phyloP scores from a whole-genome alignment of 345 rosid genomes.

The Turnera subulata region DNA sequence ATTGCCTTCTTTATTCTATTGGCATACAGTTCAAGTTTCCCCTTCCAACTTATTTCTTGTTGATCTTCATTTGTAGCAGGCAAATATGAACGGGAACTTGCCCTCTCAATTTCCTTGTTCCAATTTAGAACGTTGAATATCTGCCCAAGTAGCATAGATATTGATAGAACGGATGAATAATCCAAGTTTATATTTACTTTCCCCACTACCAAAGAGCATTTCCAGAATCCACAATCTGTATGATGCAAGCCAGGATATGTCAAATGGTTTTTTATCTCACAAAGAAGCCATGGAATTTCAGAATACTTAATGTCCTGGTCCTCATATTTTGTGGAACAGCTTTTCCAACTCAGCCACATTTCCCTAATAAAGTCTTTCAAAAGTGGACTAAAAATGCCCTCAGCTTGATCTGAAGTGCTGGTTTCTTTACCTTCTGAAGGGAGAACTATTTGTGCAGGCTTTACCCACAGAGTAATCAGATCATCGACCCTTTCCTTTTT shows the following conservation, averaged over 20 bases:
- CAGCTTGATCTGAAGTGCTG: conserved; percentile 27
- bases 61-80: conserved; percentile 25
- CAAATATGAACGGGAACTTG: conserved; percentile 28
- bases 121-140: conserved; percentile 39
- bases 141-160: conserved; percentile 54
- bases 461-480: conserved; percentile 45
- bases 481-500: conserved; percentile 32
- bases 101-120: conserved; percentile 25
- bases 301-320: conserved; percentile 39
- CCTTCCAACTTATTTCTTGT: conserved; percentile 33
- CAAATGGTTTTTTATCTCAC: conserved; percentile 54
- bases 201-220: conserved; percentile 61
- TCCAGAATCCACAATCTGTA: conserved; percentile 49
- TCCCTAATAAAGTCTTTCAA: conserved; percentile 49
- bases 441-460: conserved; percentile 47
- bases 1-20: conserved; percentile 40
- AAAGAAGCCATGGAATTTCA: conserved; percentile 60
- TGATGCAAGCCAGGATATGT: conserved; percentile 35
- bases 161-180: conserved; percentile 46
- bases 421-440: conserved; percentile 31
- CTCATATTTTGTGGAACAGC: conserved; percentile 35
- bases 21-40: conserved; percentile 33
- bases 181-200: conserved; percentile 55
- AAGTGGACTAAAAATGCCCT: conserved; percentile 28
- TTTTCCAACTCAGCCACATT: conserved; percentile 67